These are phyloP conservation scores for Glycine soja DNA, from an alignment of 306 rosid species.

Conservation along the genomic window DNA sequence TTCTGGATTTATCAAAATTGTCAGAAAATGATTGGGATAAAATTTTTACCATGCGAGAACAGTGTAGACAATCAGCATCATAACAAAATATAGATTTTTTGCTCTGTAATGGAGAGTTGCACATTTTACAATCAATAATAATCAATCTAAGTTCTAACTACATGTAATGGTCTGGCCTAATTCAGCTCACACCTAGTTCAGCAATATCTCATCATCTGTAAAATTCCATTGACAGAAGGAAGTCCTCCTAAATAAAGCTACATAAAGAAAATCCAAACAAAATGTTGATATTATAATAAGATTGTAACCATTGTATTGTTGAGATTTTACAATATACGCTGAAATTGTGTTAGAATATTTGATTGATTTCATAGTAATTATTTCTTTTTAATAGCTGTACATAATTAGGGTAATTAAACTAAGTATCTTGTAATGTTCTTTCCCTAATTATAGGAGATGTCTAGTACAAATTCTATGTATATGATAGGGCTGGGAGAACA, in stretches of 20 bases:
- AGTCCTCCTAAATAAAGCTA: slow-evolving; percentile 1
- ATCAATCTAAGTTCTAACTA: background rate
- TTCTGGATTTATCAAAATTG: slow-evolving; percentile 22
- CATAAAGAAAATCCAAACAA: background rate
- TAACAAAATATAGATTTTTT: background rate
- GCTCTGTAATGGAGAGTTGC: slow-evolving; percentile 15
- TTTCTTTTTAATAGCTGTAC: too few species aligned
- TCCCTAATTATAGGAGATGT: background rate
- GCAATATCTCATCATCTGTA: slow-evolving; percentile 5
- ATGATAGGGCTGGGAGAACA: background rate
- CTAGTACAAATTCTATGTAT: too few species aligned
- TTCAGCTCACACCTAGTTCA: slow-evolving; percentile 18
- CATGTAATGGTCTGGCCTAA: background rate
- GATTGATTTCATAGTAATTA: background rate
- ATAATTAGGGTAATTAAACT: too few species aligned
- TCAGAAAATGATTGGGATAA: background rate
- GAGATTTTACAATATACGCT: too few species aligned
- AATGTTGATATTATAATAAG: background rate
- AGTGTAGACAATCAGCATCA: background rate
- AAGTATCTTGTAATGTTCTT: too few species aligned
- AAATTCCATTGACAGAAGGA: background rate
- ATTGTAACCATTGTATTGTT: background rate
- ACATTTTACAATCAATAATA: background rate
- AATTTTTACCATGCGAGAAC: background rate
- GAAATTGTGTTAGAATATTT: background rate